These are phyloP conservation scores for Brassica incana DNA, from an alignment of 345 rosid genomes.

Conservation along the genomic window DNA sequence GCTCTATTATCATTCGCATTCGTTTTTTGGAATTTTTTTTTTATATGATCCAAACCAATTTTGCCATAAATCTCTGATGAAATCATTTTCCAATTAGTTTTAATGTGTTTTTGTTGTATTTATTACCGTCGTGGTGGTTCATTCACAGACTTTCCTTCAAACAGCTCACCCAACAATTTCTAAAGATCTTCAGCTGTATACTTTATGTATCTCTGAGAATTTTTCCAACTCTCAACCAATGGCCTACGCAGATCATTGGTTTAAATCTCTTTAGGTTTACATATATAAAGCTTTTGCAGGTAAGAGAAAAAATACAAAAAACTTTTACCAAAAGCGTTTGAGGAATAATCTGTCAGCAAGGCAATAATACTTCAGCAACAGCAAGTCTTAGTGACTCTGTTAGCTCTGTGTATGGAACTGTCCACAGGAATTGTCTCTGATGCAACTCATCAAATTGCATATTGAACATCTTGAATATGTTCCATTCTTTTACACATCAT, in stretches of 20 bases:
- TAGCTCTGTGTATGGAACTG: constrained; percentile 93
- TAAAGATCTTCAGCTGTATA: constrained; percentile 90
- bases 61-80: too few species aligned
- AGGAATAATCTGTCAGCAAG: constrained; percentile 88
- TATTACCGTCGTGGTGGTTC: constrained; percentile 55
- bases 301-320: neutral
- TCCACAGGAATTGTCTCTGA: constrained; percentile 95
- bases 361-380: constrained; percentile 95
- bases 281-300: neutral
- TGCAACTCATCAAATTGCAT: constrained; percentile 96
- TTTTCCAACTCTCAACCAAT: constrained; percentile 83
- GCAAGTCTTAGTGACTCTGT: constrained; percentile 96
- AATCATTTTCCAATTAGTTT: too few species aligned
- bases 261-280: neutral
- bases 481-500: constrained; percentile 5
- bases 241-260: constrained; percentile 36
- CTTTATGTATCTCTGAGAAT: constrained; percentile 77
- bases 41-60: too few species aligned
- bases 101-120: too few species aligned
- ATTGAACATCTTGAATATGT: constrained; percentile 90
- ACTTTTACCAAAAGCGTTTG: constrained; percentile 79
- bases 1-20: neutral
- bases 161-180: constrained; percentile 87
- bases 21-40: too few species aligned
- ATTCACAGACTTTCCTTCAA: constrained; percentile 76